phyloP scores from a whole-genome alignment of 768 basidiomycete genomes.

The Suillus tomentosus region DNA sequence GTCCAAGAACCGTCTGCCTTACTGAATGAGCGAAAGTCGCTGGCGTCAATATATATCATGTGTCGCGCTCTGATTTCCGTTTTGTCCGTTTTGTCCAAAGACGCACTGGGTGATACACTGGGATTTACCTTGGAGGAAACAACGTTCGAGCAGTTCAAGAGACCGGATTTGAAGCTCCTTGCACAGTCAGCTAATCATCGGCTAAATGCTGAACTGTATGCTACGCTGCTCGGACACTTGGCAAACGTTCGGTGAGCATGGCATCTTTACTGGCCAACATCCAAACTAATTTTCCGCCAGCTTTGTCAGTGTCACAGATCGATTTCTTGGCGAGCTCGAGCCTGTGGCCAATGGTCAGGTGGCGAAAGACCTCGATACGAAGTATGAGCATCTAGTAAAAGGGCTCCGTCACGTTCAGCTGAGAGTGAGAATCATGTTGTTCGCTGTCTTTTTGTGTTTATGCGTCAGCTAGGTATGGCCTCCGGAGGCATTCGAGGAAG shows the following conservation, averaged over 20 bases:
- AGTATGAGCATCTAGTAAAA: slow-evolving; percentile 81
- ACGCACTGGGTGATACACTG: slow-evolving; percentile 73
- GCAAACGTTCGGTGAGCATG: slow-evolving; percentile 67
- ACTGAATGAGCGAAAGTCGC: slow-evolving; percentile 72
- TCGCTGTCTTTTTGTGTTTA: slow-evolving; percentile 6
- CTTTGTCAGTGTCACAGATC: slow-evolving; percentile 91
- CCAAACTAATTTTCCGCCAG: slow-evolving; percentile 37
- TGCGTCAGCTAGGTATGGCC: slow-evolving; percentile 77
- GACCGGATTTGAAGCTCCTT: slow-evolving; percentile 66
- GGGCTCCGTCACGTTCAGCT: slow-evolving; percentile 83
- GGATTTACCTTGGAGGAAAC: slow-evolving; percentile 85
- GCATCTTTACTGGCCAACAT: neutral
- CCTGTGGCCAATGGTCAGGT: slow-evolving; percentile 77
- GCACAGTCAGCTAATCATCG: slow-evolving; percentile 74
- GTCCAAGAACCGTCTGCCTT: slow-evolving; percentile 50
- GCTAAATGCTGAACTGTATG: slow-evolving; percentile 80
- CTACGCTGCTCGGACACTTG: slow-evolving; percentile 81
- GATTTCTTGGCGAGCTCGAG: slow-evolving; percentile 78
- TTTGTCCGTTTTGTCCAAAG: slow-evolving; percentile 70
- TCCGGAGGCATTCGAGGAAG: slow-evolving; percentile 89
- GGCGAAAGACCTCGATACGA: slow-evolving; percentile 77
- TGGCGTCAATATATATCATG: slow-evolving; percentile 88
- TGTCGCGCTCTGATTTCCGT: slow-evolving; percentile 83
- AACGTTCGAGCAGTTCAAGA: slow-evolving; percentile 83
- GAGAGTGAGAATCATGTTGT: slow-evolving; percentile 51